These are phyloP conservation scores for Sporothrix humicola DNA, from an alignment of 2,329 filamentous ascomycete genomes.

Conservation along the genomic window DNA sequence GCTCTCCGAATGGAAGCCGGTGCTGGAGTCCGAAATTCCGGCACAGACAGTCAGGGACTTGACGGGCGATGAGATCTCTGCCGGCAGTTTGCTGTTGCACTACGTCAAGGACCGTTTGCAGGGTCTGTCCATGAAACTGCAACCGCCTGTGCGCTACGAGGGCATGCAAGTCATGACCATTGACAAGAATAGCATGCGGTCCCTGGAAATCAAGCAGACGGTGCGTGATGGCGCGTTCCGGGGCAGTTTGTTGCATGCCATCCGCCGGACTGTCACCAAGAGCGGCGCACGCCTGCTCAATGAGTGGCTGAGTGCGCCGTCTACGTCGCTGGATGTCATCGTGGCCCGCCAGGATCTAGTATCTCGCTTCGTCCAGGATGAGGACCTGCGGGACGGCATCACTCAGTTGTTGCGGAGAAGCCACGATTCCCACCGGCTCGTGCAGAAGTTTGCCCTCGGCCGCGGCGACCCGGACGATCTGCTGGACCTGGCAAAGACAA, in stretches of 20 bases:
- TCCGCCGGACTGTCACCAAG: constrained; percentile 87
- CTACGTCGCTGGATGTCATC: constrained; percentile 82
- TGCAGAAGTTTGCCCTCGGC: constrained; percentile 93
- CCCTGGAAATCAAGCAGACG: constrained; percentile 86
- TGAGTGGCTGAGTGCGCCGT: constrained; percentile 82
- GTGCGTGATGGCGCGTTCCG: constrained; percentile 78
- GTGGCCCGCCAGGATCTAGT: constrained; percentile 82
- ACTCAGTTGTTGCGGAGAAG: constrained; percentile 72
- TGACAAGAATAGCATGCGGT: constrained; percentile 87
- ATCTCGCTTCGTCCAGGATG: constrained; percentile 70
- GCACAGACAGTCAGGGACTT: constrained; percentile 62
- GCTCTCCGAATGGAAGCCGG: constrained; percentile 67
- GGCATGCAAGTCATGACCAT: constrained; percentile 82
- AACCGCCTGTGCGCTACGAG: constrained; percentile 77
- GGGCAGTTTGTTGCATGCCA: constrained; percentile 87
- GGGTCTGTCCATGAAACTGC: constrained; percentile 78
- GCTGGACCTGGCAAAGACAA: constrained; percentile 79
- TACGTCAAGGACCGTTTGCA: constrained; percentile 83
- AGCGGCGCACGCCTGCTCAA: constrained; percentile 84
- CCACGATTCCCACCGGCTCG: constrained; percentile 84
- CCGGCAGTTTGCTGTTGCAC: constrained; percentile 79
- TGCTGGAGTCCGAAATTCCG: constrained; percentile 76
- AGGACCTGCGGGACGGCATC: constrained; percentile 72
- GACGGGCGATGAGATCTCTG: constrained; percentile 70
- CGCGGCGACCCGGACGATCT: constrained; percentile 92